Evolutionary conservation across 2,329 filamentous ascomycete species (phyloP).

Genomic region (Ophiostoma pallidulum): DNA sequence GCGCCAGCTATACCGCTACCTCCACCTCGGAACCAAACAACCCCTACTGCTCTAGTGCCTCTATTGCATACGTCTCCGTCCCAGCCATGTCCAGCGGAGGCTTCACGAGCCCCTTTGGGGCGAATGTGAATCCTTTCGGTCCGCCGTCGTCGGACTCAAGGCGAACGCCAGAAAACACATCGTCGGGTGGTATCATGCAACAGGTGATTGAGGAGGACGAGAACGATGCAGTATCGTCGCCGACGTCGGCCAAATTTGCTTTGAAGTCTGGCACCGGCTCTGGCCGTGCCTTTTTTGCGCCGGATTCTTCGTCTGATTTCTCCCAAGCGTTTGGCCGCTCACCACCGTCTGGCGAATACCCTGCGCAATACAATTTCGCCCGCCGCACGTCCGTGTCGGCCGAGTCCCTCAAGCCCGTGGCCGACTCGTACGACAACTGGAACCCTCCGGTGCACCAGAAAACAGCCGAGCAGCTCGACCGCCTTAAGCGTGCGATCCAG

Average conservation of each 20-base stretch:
- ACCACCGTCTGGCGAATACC: conserved; percentile 59
- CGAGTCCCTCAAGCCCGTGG: conserved; percentile 85
- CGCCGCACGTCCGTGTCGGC: conserved; percentile 94
- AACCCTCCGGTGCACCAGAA: conserved; percentile 78
- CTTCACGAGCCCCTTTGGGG: conserved; percentile 65
- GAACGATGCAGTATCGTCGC: conserved; percentile 60
- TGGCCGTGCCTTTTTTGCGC: conserved; percentile 3
- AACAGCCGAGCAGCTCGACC: conserved; percentile 65
- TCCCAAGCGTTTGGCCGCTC: conserved; percentile 44
- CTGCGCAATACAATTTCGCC: conserved; percentile 86
- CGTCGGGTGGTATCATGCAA: conserved; percentile 32
- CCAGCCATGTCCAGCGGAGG: conserved; percentile 58
- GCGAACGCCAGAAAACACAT: conserved; percentile 7
- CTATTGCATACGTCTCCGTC: too few relatives aligned
- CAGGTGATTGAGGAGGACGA: conserved; percentile 75
- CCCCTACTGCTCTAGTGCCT: too few relatives aligned
- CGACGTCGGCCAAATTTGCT: conserved; percentile 42
- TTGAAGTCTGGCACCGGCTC: conserved; percentile 1
- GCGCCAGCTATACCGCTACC: too few relatives aligned
- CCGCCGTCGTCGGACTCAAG: conserved; percentile 29
- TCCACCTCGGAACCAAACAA: too few relatives aligned
- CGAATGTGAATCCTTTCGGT: conserved; percentile 65
- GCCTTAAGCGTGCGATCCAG: conserved; percentile 72
- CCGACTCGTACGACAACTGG: conserved; percentile 81
- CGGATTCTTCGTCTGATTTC: conserved; percentile 2